Base-by-base conservation (phyloP, 2,329 filamentous ascomycete species). In the Colletotrichum chlorophyti region DNA sequence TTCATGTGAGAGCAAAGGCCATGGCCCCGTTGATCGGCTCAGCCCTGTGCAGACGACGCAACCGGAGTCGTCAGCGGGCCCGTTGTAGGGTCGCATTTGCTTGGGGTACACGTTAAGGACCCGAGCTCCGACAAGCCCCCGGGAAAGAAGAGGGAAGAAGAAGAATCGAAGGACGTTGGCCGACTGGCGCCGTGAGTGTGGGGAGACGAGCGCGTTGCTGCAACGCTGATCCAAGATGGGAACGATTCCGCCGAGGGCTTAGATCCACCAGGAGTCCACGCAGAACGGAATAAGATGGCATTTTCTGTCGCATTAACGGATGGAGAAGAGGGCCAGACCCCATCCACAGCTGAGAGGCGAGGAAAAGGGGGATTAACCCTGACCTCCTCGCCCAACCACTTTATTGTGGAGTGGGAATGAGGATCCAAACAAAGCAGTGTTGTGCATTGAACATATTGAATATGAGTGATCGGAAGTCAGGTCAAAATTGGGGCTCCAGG, bases 41-140 rank as follows among this genome's bases (percentile, higher is more conserved):
- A 55, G 55, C 55, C 43, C 43, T 59, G 55, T 32, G 32, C 46
- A 24, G 27, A 38, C 55, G 55, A 59, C 43, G 55, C 55, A 49
- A 49, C 31, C 19, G 27, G 31, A 35, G 31, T 59, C 57, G 51
- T 59, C 57, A 45, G 57, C 43, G 29, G 15, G 26, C 29, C 52
- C 42, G 37, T 35, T 35, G 17, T 35, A 31, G 12, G 34, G 17
- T 41, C 31, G 43, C 50, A 54, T 43, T 37, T 37, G 7, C 8
- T 11, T 53, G 23, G n/a, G 6, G 17, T 19, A 29, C 34, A 21
- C 46, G n/a, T n/a, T n/a, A n/a, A 47, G 17, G 8, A 45, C 34
- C 51, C 41, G 29, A 54, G 50, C 53, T 59, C 54, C 41, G 48
- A 51, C 14, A 11, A n/a, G n/a, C n/a, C n/a, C n/a, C n/a, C n/a